A percentile compares a stretch with the other conserved stretches of the same genome.
Evolutionary conservation across 305 asterid genomes (phyloP).

Genomic region (Fraxinus floribunda): DNA sequence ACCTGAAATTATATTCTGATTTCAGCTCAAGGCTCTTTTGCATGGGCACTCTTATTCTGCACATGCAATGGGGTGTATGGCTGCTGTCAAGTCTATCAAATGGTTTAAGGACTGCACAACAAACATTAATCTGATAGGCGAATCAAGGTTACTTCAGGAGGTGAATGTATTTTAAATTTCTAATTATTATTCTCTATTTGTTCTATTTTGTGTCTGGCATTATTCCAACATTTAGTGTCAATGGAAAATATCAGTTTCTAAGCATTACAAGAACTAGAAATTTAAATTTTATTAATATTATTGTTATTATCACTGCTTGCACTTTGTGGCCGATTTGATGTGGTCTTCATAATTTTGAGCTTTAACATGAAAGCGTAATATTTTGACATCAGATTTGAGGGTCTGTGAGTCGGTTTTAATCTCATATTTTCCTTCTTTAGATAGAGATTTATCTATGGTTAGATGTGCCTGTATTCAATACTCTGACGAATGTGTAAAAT

Average conservation of each 20-base stretch:
- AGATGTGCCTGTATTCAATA: background rate
- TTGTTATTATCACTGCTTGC: background rate
- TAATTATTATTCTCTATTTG: background rate
- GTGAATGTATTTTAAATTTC: conserved; percentile 30
- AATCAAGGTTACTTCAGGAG: conserved; percentile 67
- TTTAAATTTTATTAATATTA: background rate
- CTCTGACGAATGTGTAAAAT: background rate
- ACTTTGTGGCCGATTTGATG: background rate
- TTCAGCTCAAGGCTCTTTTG: conserved; percentile 92
- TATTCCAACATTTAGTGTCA: background rate
- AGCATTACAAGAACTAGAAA: background rate
- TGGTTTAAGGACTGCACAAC: conserved; percentile 74
- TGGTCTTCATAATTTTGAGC: background rate
- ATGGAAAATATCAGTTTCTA: background rate
- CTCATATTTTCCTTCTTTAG: background rate
- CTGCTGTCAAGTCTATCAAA: conserved; percentile 79
- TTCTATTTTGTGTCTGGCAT: background rate
- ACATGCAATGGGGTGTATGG: conserved; percentile 92
- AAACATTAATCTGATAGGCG: conserved; percentile 60
- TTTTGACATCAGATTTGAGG: background rate
- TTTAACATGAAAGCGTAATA: background rate
- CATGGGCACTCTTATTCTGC: conserved; percentile 99
- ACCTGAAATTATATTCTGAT: conserved; percentile 19
- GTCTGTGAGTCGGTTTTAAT: background rate
- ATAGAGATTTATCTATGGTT: background rate